Evolutionary conservation across 1,139 yeast genomes (phyloP).

Genomic region (Yamadazyma dendronema): DNA sequence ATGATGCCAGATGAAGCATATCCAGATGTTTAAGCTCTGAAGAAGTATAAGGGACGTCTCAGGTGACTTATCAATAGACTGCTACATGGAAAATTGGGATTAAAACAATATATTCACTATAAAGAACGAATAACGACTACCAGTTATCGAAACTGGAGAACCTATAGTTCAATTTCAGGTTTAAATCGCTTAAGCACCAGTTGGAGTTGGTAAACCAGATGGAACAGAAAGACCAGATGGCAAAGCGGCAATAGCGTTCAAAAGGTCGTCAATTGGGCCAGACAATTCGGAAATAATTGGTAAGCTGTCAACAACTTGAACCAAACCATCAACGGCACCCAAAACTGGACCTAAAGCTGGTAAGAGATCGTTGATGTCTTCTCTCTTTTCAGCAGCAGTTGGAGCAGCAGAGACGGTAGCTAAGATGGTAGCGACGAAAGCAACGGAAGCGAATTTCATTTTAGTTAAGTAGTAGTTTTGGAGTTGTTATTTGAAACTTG

Average conservation of each 20-base stretch:
- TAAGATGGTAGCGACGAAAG: constrained; percentile 5
- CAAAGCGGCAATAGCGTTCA: constrained; percentile 8
- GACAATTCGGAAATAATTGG: constrained; percentile 6
- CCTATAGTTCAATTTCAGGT: background rate
- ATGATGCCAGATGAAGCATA: no score
- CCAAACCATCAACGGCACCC: constrained; percentile 7
- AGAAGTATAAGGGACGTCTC: no score
- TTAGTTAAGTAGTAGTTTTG: background rate
- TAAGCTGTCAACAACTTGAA: constrained; percentile 6
- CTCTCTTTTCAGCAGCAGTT: constrained; percentile 2
- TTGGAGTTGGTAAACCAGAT: constrained; percentile 8
- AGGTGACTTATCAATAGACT: no score
- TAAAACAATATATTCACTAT: background rate
- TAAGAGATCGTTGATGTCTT: constrained; percentile 3
- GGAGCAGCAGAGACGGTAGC: constrained; percentile 8
- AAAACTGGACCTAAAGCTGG: constrained; percentile 9
- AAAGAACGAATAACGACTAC: background rate
- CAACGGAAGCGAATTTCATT: constrained; percentile 6
- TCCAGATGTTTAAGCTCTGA: no score
- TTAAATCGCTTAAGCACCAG: constrained; percentile 3
- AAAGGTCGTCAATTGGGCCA: constrained; percentile 5
- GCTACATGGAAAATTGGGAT: background rate
- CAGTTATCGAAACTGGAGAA: background rate
- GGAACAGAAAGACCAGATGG: constrained; percentile 8
- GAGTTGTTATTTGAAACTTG: background rate